A percentile compares a stretch with the other conserved stretches of the same genome.
These are phyloP conservation scores for Myxozyma vanderwaltii DNA, from an alignment of 805 yeast species.

Conservation along the genomic window DNA sequence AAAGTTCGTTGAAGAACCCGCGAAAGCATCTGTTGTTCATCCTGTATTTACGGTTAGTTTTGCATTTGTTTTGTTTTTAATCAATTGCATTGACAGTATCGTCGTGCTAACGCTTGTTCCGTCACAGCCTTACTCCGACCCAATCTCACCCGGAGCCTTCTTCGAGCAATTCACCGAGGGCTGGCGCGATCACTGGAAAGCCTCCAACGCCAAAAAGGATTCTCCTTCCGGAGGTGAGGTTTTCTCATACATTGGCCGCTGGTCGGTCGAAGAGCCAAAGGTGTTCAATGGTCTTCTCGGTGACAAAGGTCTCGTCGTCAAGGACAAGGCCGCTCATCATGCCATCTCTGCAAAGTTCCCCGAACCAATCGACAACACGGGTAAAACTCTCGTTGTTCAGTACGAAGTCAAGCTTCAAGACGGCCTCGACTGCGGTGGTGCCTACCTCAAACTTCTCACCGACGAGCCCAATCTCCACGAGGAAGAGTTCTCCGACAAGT, in stretches of 20 bases:
- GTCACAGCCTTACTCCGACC: conserved; percentile 15
- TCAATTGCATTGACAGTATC: too few relatives aligned
- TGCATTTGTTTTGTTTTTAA: too few relatives aligned
- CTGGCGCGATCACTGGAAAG: conserved; percentile 53
- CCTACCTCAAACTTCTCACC: conserved; percentile 75
- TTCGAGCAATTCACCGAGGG: conserved; percentile 48
- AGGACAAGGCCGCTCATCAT: conserved; percentile 75
- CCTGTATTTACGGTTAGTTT: conserved; percentile 20
- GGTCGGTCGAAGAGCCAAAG: conserved; percentile 69
- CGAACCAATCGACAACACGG: conserved; percentile 58
- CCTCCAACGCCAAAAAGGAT: conserved; percentile 53
- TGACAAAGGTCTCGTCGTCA: conserved; percentile 77
- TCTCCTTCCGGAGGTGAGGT: conserved; percentile 48
- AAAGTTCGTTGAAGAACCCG: conserved; percentile 1
- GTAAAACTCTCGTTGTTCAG: conserved; percentile 75
- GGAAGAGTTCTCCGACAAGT: conserved; percentile 58
- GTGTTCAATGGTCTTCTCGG: conserved; percentile 60
- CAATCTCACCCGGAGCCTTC: conserved; percentile 39
- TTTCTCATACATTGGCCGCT: conserved; percentile 66
- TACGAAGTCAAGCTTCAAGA: conserved; percentile 86
- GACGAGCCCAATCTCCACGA: conserved; percentile 44
- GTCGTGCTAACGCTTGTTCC: not conserved
- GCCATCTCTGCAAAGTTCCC: conserved; percentile 72
- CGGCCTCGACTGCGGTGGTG: conserved; percentile 84
- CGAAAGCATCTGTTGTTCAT: conserved; percentile 7